phyloP scores from a whole-genome alignment of 2,329 filamentous ascomycete genomes.

The Epichloe glyceriae region DNA sequence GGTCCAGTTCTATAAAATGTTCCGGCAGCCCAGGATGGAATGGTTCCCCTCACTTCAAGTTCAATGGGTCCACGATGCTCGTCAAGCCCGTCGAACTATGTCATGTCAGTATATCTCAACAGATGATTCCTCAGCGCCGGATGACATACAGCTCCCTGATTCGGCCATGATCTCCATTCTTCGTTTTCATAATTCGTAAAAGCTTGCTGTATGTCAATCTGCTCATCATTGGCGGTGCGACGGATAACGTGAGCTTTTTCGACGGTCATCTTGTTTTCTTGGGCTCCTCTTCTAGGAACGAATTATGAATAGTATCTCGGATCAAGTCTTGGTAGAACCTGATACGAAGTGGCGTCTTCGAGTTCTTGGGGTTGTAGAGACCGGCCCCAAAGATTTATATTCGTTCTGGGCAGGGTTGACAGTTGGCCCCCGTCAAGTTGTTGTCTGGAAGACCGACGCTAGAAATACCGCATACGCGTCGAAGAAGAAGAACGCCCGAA shows the following conservation, averaged over 20 bases:
- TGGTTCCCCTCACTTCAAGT: conserved; percentile 48
- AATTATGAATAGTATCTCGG: too few relatives aligned
- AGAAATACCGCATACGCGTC: not conserved
- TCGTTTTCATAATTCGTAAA: conserved; percentile 16
- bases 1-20: conserved; percentile 64
- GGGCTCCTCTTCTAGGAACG: too few relatives aligned
- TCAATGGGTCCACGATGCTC: conserved; percentile 54
- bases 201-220: conserved; percentile 12
- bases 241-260: conserved; percentile 14
- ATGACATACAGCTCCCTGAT: conserved; percentile 30
- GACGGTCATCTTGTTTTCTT: conserved; percentile 5
- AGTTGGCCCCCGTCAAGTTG: not conserved
- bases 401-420: not conserved
- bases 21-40: conserved; percentile 60
- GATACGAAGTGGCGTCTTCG: not conserved
- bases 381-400: not conserved
- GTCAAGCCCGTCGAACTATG: conserved; percentile 53
- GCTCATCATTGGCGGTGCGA: conserved; percentile 17
- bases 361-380: not conserved
- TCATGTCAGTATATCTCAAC: not conserved
- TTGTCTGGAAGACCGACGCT: not conserved
- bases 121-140: not conserved
- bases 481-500: not conserved
- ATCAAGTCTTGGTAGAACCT: too few relatives aligned
- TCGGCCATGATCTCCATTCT: conserved; percentile 32